A percentile compares a stretch with the other conserved stretches of the same genome.
phyloP scores from a whole-genome alignment of 2,329 filamentous ascomycete genomes.

The Epichloe sibirici region DNA sequence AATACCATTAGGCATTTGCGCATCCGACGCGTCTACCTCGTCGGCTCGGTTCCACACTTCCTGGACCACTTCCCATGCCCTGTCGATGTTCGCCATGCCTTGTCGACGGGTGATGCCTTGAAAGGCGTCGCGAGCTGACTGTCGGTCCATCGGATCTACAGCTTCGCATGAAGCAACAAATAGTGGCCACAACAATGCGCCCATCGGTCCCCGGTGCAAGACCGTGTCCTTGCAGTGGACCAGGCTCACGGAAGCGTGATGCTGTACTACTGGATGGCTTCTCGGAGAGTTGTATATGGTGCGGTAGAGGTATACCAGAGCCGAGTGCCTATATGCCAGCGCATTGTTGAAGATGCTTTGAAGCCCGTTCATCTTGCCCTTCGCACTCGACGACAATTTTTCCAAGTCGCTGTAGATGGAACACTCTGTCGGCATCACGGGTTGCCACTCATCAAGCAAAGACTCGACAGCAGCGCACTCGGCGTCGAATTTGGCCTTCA shows the following conservation, averaged over 20 bases:
- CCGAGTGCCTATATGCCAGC: slow-evolving; percentile 47
- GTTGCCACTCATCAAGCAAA: slow-evolving; percentile 43
- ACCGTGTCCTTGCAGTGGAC: slow-evolving; percentile 44
- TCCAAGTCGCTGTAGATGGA: background rate
- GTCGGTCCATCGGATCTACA: slow-evolving; percentile 33
- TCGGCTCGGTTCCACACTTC: slow-evolving; percentile 49
- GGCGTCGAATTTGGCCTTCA: slow-evolving; percentile 37
- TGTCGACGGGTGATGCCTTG: slow-evolving; percentile 41
- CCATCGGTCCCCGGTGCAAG: slow-evolving; percentile 45
- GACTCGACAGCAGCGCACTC: slow-evolving; percentile 42
- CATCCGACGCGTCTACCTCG: slow-evolving; percentile 12
- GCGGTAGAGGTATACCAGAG: slow-evolving; percentile 45
- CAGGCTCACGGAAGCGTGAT: slow-evolving; percentile 37
- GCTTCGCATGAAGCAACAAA: slow-evolving; percentile 54
- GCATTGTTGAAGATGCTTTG: slow-evolving; percentile 46
- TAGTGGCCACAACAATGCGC: slow-evolving; percentile 51
- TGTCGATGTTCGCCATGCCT: slow-evolving; percentile 53
- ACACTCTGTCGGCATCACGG: slow-evolving; percentile 31
- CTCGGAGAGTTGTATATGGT: slow-evolving; percentile 37
- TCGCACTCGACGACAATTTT: background rate
- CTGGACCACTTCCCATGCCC: slow-evolving; percentile 47
- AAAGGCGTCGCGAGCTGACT: slow-evolving; percentile 39
- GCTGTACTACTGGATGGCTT: slow-evolving; percentile 38
- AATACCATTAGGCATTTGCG: slow-evolving; percentile 7
- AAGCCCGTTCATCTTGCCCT: slow-evolving; percentile 28